Percentiles rank a stretch among this genome's conserved stretches.
Evolutionary conservation across 1,284 basidiomycete species (phyloP).

Genomic region (Moniliophthora roreri): DNA sequence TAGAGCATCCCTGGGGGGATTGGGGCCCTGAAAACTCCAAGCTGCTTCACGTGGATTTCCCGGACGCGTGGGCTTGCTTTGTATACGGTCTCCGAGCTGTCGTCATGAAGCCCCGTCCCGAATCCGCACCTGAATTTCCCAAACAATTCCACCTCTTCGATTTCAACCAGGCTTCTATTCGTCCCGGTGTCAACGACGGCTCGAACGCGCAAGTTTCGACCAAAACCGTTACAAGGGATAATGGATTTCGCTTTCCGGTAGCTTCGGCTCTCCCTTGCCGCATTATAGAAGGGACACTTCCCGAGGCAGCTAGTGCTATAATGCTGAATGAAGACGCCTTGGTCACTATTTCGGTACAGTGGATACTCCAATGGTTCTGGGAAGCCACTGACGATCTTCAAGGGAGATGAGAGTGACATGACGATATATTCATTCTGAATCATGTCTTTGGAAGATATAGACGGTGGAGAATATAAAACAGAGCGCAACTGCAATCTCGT

Average conservation of each 20-base stretch:
- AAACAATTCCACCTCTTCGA: conserved; percentile 5
- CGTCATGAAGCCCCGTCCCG: background rate
- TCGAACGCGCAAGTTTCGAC: too few species aligned
- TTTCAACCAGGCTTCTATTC: conserved; percentile 5
- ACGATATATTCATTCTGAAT: conserved; percentile 9
- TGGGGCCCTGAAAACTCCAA: conserved; percentile 15
- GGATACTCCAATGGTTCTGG: conserved; percentile 1
- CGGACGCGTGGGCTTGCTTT: conserved; percentile 15
- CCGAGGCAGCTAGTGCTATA: conserved; percentile 4
- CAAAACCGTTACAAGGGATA: background rate
- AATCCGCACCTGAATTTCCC: background rate
- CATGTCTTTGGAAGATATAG: background rate
- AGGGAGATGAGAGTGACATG: background rate
- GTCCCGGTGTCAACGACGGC: background rate
- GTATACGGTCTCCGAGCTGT: conserved; percentile 14
- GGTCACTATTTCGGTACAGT: conserved; percentile 10
- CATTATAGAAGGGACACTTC: conserved; percentile 3
- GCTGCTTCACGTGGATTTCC: conserved; percentile 5
- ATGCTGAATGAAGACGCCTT: conserved; percentile 17
- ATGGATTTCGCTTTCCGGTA: background rate
- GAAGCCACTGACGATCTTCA: background rate
- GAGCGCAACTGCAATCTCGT: too few species aligned
- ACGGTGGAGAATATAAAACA: background rate
- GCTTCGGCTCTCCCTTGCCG: conserved; percentile 3
- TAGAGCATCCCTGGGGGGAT: conserved; percentile 11